Base-by-base conservation (phyloP, 2,329 filamentous ascomycete genomes). In the Rugonectria rugulosa region DNA sequence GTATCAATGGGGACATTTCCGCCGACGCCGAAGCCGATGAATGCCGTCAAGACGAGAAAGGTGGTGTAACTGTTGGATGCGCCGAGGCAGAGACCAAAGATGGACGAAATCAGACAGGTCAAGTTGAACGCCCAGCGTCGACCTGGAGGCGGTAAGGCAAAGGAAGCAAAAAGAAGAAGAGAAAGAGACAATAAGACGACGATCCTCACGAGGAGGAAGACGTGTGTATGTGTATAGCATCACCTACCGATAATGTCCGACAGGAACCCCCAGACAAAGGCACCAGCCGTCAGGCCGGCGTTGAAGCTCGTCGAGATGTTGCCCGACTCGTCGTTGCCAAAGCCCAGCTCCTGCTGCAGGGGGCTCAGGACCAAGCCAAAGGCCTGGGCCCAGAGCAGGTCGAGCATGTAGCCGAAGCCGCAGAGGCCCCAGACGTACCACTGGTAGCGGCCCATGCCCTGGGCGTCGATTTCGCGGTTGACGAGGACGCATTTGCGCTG, bases 121-220 rank as follows among this genome's bases (percentile, higher is more conserved):
- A 83, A 61, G 63, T 85, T 86, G 71, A 86, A 86, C 0, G 81
- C 81, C 78, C 80, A 84, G 50, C 76, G 74, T 24, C 83, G 77
- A 47, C 74, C 75, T 77, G 15, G 1, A 6, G 19, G 20, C 1
- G 4, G 15, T 59, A 6, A 56, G 49, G 10, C 12, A 14, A n/a
- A 11, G 17, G 9, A 23, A 24, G 19, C 12, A 23, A 7, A 19
- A 36, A 15, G 32, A 6, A n/a, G n/a, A 21, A 12, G 14, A 14
- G 5, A 4, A 48, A 17, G 6, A 31, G 42, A 29, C 23, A 36
- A 2, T 23, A 29, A 23, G n/a, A 19, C 12, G 21, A 27, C 11
- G 17, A 8, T 7, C 32, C 17, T 17, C 12, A 21, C 6, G 34
- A n/a, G n/a, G n/a, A n/a, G n/a, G n/a, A n/a, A n/a, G n/a, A n/a